A percentile compares a stretch with the other conserved stretches of the same genome.
These are phyloP conservation scores for Pinus taeda DNA, from an alignment of 75 land plant genomes.

Conservation along the genomic window DNA sequence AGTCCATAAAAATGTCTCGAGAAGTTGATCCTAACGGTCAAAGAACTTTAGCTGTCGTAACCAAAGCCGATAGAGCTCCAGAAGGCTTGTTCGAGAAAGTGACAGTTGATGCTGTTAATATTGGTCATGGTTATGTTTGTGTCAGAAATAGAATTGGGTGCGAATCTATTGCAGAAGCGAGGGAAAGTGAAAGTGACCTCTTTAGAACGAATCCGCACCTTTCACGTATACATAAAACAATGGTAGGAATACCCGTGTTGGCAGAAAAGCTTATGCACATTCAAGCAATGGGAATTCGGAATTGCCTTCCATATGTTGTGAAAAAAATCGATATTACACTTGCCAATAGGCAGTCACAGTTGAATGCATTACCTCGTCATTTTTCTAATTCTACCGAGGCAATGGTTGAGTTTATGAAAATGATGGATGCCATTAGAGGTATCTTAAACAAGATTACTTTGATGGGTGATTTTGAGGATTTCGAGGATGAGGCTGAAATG, in stretches of 20 bases:
- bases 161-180: conserved; percentile 15
- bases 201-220: conserved; percentile 19
- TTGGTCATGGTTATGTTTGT: conserved; percentile 35
- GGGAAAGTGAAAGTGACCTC: conserved; percentile 16
- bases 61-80: conserved; percentile 32
- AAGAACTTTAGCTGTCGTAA: conserved; percentile 37
- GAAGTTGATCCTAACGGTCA: conserved; percentile 21
- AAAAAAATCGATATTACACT: conserved; percentile 19
- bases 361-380: conserved; percentile 10
- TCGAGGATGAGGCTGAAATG: conserved; percentile 10
- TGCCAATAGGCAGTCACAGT: conserved; percentile 3
- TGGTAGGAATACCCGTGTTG: conserved; percentile 29
- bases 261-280: conserved; percentile 20
- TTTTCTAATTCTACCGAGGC: conserved; percentile 8
- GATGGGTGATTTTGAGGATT: conserved; percentile 14
- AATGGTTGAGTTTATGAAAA: conserved; percentile 11
- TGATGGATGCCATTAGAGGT: conserved; percentile 1
- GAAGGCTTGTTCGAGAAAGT: conserved; percentile 36
- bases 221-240: conserved; percentile 6
- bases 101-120: conserved; percentile 30
- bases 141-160: conserved; percentile 24
- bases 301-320: conserved; percentile 13
- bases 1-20: conserved; percentile 36
- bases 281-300: conserved; percentile 19
- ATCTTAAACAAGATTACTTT: not conserved